Conservation (phyloP, 2,329 filamentous ascomycete genomes). For the Corniculantispora saksenae region DNA sequence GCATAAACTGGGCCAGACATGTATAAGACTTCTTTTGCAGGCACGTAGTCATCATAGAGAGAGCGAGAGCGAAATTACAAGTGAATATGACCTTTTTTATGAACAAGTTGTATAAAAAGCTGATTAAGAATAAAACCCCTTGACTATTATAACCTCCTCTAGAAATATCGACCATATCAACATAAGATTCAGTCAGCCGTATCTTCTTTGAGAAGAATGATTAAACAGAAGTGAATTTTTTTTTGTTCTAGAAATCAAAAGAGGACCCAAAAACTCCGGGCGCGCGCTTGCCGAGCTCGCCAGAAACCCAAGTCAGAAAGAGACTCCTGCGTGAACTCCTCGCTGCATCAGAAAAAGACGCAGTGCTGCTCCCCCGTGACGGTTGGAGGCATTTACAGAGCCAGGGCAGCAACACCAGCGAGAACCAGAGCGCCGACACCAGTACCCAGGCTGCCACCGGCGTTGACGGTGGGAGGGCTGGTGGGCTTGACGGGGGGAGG, state of each 20-base stretch:
- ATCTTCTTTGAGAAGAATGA: not conserved
- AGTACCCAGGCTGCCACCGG: constrained; percentile 38
- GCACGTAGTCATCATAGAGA: not conserved
- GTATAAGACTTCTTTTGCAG: too few species aligned
- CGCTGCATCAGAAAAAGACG: not conserved
- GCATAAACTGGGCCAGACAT: too few species aligned
- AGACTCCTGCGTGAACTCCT: not conserved
- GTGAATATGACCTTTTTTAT: not conserved
- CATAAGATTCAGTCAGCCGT: not conserved
- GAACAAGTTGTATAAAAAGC: not conserved
- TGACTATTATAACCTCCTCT: constrained; percentile 19
- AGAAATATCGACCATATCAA: constrained; percentile 3
- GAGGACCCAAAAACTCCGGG: not conserved
- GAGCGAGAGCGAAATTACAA: not conserved
- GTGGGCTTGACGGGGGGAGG: constrained; percentile 18
- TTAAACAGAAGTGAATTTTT: constrained; percentile 11
- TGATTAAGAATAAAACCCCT: constrained; percentile 7
- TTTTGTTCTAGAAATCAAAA: not conserved
- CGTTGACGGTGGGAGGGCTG: constrained; percentile 30
- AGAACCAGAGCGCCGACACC: constrained; percentile 39
- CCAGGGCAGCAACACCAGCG: constrained; percentile 40
- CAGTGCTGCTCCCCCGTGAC: not conserved
- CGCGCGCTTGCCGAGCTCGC: not conserved
- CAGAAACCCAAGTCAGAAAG: not conserved
- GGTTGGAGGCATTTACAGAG: constrained; percentile 31